Percentiles rank a stretch among this genome's conserved stretches.
Conservation (phyloP, 805 yeast genomes). For the Blastobotrys muscicola region DNA sequence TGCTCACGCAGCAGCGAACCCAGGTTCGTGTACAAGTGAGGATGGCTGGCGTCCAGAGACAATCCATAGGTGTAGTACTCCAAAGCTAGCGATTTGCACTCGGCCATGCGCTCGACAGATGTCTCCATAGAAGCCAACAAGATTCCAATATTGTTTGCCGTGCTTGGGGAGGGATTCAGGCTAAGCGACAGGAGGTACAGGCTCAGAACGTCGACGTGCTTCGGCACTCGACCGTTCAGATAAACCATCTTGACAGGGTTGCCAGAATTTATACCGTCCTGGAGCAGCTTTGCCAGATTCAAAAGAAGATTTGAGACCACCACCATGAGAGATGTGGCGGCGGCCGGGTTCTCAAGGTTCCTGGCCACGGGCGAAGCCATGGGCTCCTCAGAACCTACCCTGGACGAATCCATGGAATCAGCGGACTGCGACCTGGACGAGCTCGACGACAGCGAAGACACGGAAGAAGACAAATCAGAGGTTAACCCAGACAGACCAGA, state of each 20-base stretch:
- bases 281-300: slow-evolving; percentile 26
- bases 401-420: too few relatives aligned
- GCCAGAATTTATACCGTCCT: slow-evolving; percentile 26
- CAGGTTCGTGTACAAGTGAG: slow-evolving; percentile 27
- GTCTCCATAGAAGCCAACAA: slow-evolving; percentile 17
- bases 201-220: slow-evolving; percentile 21
- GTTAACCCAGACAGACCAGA: too few relatives aligned
- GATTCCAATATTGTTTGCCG: slow-evolving; percentile 28
- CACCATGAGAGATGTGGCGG: neutral
- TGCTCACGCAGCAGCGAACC: slow-evolving; percentile 27
- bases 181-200: slow-evolving; percentile 24
- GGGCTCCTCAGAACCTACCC: too few relatives aligned
- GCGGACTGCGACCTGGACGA: too few relatives aligned
- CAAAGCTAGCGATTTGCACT: slow-evolving; percentile 16
- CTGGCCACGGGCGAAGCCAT: too few relatives aligned
- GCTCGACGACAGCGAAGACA: too few relatives aligned
- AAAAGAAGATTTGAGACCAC: slow-evolving; percentile 25
- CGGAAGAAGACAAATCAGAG: too few relatives aligned
- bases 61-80: slow-evolving; percentile 25
- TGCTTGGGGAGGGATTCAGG: slow-evolving; percentile 23
- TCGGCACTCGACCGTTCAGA: slow-evolving; percentile 21
- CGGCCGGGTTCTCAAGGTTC: neutral
- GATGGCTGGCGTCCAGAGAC: slow-evolving; percentile 25
- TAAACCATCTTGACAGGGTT: slow-evolving; percentile 13
- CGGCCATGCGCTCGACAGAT: too few relatives aligned